These are phyloP conservation scores for Colletotrichum euphorbiae DNA, from an alignment of 2,329 filamentous ascomycete species.

Conservation along the genomic window DNA sequence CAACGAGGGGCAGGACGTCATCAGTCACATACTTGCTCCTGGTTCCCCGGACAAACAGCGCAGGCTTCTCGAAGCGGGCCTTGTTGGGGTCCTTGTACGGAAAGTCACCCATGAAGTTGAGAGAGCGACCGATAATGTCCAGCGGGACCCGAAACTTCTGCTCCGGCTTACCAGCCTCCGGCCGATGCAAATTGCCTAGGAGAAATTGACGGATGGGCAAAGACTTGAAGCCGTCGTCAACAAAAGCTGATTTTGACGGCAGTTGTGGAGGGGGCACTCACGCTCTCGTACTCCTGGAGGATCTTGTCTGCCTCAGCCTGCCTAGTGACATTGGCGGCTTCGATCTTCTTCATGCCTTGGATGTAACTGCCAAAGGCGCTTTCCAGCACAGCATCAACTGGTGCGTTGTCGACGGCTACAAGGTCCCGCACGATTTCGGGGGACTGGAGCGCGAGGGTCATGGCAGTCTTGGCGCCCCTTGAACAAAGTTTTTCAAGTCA, in stretches of 20 bases:
- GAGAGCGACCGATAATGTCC: conserved; percentile 71
- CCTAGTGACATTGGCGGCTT: conserved; percentile 73
- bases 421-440: conserved; percentile 77
- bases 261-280: conserved; percentile 46
- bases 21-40: conserved; percentile 83
- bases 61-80: conserved; percentile 78
- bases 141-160: conserved; percentile 86
- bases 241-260: neutral
- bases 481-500: no score
- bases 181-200: conserved; percentile 82
- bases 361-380: conserved; percentile 84
- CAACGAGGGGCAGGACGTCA: conserved; percentile 82
- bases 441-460: conserved; percentile 82
- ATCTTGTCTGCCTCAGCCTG: conserved; percentile 86
- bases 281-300: conserved; percentile 78
- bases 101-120: conserved; percentile 88
- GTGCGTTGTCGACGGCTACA: conserved; percentile 91
- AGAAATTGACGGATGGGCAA: conserved; percentile 90
- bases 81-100: conserved; percentile 81
- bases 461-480: conserved; percentile 91
- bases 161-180: conserved; percentile 56
- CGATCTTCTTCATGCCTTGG: conserved; percentile 85
- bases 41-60: conserved; percentile 84
- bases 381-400: conserved; percentile 80
- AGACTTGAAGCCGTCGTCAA: conserved; percentile 58